Evolutionary conservation across 371 early-diverging fungal species (phyloP).

Genomic region (Massospora cicadina): DNA sequence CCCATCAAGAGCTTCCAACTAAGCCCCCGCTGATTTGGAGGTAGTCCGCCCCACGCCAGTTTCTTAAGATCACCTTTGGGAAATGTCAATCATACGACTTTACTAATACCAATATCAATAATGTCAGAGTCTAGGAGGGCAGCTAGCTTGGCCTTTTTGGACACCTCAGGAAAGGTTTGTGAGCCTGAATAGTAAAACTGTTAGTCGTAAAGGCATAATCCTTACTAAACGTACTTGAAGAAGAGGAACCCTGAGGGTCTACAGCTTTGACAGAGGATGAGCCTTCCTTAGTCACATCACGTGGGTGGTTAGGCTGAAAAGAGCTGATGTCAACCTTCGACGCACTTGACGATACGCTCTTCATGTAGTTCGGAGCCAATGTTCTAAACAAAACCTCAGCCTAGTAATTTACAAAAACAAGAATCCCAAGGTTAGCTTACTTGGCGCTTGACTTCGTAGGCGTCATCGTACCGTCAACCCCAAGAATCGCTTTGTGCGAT

Average conservation of each 20-base stretch:
- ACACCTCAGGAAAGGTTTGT: not conserved
- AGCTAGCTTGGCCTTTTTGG: not conserved
- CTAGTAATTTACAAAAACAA: no score
- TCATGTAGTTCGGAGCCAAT: no score
- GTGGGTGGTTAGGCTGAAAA: constrained; percentile 7
- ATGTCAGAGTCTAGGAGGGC: not conserved
- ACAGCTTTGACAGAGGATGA: not conserved
- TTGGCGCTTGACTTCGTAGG: not conserved
- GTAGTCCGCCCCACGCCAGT: constrained; percentile 3
- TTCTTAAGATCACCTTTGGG: constrained; percentile 1
- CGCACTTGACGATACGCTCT: constrained; percentile 5
- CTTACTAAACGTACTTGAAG: no score
- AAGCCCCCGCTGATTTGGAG: not conserved
- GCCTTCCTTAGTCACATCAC: not conserved
- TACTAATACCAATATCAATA: constrained; percentile 4
- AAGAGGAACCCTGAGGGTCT: no score
- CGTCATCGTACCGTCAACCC: not conserved
- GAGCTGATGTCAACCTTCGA: not conserved
- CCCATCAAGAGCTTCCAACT: constrained; percentile 6
- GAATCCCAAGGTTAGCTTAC: no score
- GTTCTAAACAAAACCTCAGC: no score
- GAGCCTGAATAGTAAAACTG: not conserved
- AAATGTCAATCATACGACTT: not conserved
- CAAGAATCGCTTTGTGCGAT: not conserved
- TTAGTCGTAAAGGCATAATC: no score